Evolutionary conservation across 441 rosid species (phyloP).

Genomic region (Manihot esculenta): DNA sequence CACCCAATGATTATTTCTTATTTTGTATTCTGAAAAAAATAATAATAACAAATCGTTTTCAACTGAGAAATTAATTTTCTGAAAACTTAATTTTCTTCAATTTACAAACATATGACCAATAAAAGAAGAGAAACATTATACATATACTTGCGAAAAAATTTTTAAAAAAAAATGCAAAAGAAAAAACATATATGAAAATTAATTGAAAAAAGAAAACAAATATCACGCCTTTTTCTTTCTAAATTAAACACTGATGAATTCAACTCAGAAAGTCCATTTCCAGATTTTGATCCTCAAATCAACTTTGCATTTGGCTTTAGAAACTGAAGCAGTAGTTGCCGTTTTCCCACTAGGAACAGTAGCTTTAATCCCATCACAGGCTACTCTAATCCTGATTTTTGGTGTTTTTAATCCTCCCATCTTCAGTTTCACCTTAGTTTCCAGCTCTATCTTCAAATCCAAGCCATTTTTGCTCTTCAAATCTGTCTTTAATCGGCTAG

Average conservation of each 20-base stretch:
- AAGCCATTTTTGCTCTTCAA: conserved; percentile 57
- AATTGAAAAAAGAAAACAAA: not conserved
- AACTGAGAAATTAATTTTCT: not conserved
- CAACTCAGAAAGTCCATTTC: conserved; percentile 60
- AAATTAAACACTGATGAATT: not conserved
- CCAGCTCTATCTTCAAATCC: conserved; percentile 48
- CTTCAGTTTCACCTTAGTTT: conserved; percentile 63
- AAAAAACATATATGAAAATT: not conserved
- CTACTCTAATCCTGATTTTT: conserved; percentile 53
- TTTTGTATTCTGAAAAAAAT: too few species aligned
- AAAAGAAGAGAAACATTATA: not conserved
- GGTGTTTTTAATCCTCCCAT: conserved; percentile 62
- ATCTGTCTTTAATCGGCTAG: conserved; percentile 37
- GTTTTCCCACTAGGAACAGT: conserved; percentile 52
- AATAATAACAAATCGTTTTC: not conserved
- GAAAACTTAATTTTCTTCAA: conserved; percentile 10
- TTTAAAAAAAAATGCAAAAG: too few species aligned
- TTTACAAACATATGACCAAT: conserved; percentile 24
- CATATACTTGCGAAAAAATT: not conserved
- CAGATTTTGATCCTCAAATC: conserved; percentile 78
- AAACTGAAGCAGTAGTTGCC: conserved; percentile 50
- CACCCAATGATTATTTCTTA: too few species aligned
- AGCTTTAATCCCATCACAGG: conserved; percentile 60
- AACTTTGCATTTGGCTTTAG: conserved; percentile 66
- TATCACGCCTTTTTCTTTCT: conserved; percentile 24